Evolutionary conservation across 352 stramenopile genomes (phyloP), one percentile per base, ranked within the genome.

Genomic region (Pythium biforme): DNA sequence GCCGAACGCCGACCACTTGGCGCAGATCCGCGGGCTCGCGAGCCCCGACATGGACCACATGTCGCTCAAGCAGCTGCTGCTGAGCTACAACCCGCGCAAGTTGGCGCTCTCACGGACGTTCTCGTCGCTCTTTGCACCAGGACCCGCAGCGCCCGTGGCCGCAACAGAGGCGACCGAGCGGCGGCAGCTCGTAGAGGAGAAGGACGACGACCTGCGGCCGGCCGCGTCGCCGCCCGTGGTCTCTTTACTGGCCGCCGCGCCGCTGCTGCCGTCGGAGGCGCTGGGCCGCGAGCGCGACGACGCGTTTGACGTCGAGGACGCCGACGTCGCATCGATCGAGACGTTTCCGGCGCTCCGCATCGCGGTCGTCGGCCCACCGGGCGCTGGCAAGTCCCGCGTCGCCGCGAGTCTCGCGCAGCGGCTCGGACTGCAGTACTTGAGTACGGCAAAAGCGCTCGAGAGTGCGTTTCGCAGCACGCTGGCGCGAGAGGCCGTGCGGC

Each of bases 41-140:
- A 69, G 70, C 31, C 80, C 80, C 4, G 68, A 92, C 46, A 69
- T 73, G 22, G 72, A 76, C 33, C 59, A 45, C 15, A 86, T 90
- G 82, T 92, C 82, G 31, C 78, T 92, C 57, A 92, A 90, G 54
- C 78, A 92, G 65, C 66, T 92, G 12, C 61, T 92, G 51, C 56
- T 92, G 25, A 68, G 68, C 69, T 89, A 88, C 64, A 92, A 88
- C 62, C 80, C 82, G 33, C 75, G 80, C 22, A 92, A 91, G 67
- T 81, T 88, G 22, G 72, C 78, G 27, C 76, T 91, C 47, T 83
- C 79, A 12, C 78, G 82, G 50, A 75, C 77, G 34, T 89, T 91
- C 59, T 76, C 81, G 11, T 58, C 73, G 41, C 70, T 81, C 23
- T 73, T 81, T 25, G 19, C 17, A 6, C 26, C 52, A 25, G 12